Evolutionary conservation across 768 basidiomycete species (phyloP), one percentile per base, ranked within the genome.

Genomic region (Panaeolus papilionaceus): DNA sequence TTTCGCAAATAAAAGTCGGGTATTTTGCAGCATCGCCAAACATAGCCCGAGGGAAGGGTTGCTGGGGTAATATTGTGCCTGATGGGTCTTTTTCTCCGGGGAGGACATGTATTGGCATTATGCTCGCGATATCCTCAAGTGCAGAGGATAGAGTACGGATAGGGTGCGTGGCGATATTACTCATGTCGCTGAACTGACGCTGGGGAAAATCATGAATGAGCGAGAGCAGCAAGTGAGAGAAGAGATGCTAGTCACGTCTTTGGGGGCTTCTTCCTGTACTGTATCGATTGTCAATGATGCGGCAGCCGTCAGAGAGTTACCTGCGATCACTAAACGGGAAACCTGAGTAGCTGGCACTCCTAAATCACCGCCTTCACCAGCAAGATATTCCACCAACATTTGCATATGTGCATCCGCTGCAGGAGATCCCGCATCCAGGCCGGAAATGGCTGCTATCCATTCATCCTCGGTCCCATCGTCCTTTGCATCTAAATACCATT

Each of bases 21-120:
- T 86, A 88, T 38, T 80, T 81, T 66, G 86, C 83, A 62, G 84
- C 85, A 38, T 83, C 80, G 66, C 94, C 89, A 69, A 99, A 92
- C 92, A 99, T 96, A 6, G 94, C 92, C 38, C 90, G 88, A 61
- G 98, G 98, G 71, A 99, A 86, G 0, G 94, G 86, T 73, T 98
- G 98, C 76, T 99, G 98, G 3, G 98, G 98, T 71, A 99, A 81
- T 44, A 96, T 95, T 0, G 87, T 85, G 0, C 94, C 95, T 14
- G 95, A 87, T 2, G 97, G 98, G 78, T 99, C 98, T 40, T 85
- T 83, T 64, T 89, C 88, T 8, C 98, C 98, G 2, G 96, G 94
- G 47, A 99, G 83, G 37, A 99, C 81, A 73, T 96, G 95, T 39
- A 98, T 84, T 0, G 96, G 93, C 71, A 99, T 82, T 18, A 88